A percentile compares a stretch with the other conserved stretches of the same genome.
Conservation (phyloP, 129 eudicot genomes). For the Saposhnikovia divaricata region DNA sequence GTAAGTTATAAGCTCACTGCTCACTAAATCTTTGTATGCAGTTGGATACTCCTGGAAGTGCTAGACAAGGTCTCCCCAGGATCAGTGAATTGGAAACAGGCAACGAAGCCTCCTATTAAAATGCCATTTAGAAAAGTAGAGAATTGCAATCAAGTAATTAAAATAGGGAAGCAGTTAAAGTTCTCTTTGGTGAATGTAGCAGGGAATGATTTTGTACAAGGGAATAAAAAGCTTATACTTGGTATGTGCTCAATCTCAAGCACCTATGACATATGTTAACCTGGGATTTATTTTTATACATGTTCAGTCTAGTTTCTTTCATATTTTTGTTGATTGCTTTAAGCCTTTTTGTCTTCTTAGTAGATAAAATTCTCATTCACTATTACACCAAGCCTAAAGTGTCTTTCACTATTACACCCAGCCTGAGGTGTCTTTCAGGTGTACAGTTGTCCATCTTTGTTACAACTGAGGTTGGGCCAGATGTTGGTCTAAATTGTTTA, state of each 20-base stretch:
- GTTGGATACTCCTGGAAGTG: conserved; percentile 88
- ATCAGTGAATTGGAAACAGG: conserved; percentile 88
- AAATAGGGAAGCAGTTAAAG: conserved; percentile 76
- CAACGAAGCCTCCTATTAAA: conserved; percentile 90
- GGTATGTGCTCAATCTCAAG: conserved; percentile 36
- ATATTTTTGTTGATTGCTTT: background rate
- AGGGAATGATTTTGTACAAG: conserved; percentile 92
- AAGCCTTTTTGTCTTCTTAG: background rate
- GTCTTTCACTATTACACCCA: background rate
- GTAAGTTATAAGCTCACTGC: conserved; percentile 1
- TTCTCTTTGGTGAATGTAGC: conserved; percentile 89
- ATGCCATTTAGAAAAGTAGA: conserved; percentile 99
- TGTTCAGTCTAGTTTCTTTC: background rate
- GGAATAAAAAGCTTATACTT: conserved; percentile 91
- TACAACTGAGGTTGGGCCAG: background rate
- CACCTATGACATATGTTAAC: background rate
- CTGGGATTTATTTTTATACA: background rate
- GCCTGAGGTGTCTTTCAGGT: background rate
- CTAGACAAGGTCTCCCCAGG: conserved; percentile 78
- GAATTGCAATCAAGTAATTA: conserved; percentile 93
- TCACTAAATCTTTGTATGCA: conserved; percentile 18
- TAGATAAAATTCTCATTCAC: background rate
- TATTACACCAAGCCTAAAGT: background rate
- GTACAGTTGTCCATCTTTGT: background rate
- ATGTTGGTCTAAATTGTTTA: background rate